Conservation (phyloP, 2,329 filamentous ascomycete species). For the Aspergillus novoparasiticus region DNA sequence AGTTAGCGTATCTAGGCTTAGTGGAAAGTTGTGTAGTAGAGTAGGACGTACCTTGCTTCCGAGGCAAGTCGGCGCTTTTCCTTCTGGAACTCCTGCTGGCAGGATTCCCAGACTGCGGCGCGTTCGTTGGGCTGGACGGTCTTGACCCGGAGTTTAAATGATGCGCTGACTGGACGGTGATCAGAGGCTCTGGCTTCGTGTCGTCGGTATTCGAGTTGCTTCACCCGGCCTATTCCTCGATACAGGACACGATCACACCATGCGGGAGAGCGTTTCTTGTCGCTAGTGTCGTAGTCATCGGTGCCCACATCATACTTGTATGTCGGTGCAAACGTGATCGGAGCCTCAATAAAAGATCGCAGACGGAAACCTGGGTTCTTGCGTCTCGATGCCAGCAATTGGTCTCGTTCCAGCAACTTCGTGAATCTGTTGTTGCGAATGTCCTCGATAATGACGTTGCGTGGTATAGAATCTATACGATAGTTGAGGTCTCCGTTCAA, state of each 20-base stretch:
- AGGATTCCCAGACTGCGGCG: constrained; percentile 69
- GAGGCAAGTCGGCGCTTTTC: constrained; percentile 68
- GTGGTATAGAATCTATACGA: constrained; percentile 94
- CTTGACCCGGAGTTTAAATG: constrained; percentile 83
- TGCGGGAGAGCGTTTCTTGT: constrained; percentile 90
- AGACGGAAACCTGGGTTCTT: constrained; percentile 89
- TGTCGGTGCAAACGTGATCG: constrained; percentile 89
- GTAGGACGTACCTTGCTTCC: constrained; percentile 68
- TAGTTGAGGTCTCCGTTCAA: constrained; percentile 97
- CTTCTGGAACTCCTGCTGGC: constrained; percentile 73
- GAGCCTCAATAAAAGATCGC: constrained; percentile 84
- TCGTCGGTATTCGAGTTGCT: constrained; percentile 82
- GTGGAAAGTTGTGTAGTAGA: constrained; percentile 21
- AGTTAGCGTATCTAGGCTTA: constrained; percentile 35
- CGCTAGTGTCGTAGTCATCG: constrained; percentile 89
- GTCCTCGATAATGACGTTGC: constrained; percentile 86
- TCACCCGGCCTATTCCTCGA: constrained; percentile 75
- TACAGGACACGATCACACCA: constrained; percentile 97
- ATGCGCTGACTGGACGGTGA: constrained; percentile 86
- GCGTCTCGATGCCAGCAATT: constrained; percentile 83
- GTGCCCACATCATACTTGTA: constrained; percentile 99
- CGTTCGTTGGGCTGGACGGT: constrained; percentile 71
- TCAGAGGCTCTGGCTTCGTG: constrained; percentile 92
- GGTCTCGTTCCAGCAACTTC: constrained; percentile 90
- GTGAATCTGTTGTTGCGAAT: constrained; percentile 77